Evolutionary conservation across 2,329 filamentous ascomycete species (phyloP).

Genomic region (Geosmithia morbida): DNA sequence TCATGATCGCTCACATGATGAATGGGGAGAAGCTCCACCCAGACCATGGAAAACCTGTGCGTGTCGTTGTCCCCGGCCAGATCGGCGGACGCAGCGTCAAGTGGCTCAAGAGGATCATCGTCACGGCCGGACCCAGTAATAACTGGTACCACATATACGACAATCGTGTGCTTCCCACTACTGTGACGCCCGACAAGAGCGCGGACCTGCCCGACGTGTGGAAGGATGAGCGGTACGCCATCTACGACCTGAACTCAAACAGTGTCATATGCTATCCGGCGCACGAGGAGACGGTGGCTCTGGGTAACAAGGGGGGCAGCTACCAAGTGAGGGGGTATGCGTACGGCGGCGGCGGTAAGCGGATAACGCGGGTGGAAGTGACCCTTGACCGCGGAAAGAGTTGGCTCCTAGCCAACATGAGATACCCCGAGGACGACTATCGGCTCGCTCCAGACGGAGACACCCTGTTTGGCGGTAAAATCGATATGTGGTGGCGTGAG

Average conservation of each 20-base stretch:
- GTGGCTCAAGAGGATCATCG: slow-evolving; percentile 70
- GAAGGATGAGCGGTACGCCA: slow-evolving; percentile 82
- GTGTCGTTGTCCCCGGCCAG: slow-evolving; percentile 76
- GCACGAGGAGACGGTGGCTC: slow-evolving; percentile 53
- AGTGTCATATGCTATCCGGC: slow-evolving; percentile 68
- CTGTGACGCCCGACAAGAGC: slow-evolving; percentile 68
- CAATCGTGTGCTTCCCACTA: slow-evolving; percentile 79
- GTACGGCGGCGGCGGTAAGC: slow-evolving; percentile 74
- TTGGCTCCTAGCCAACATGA: slow-evolving; percentile 64
- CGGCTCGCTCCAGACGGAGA: slow-evolving; percentile 43
- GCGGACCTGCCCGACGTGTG: slow-evolving; percentile 62
- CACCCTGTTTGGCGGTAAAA: slow-evolving; percentile 56
- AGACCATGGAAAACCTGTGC: slow-evolving; percentile 75
- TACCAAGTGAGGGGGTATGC: slow-evolving; percentile 72
- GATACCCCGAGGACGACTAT: slow-evolving; percentile 79
- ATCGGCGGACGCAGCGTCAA: slow-evolving; percentile 90
- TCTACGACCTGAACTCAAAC: slow-evolving; percentile 84
- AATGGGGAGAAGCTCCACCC: slow-evolving; percentile 70
- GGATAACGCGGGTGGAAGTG: slow-evolving; percentile 70
- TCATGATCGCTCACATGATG: slow-evolving; percentile 84
- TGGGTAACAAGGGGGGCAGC: slow-evolving; percentile 26
- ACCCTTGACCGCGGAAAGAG: slow-evolving; percentile 70
- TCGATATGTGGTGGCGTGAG: slow-evolving; percentile 75
- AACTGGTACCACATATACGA: slow-evolving; percentile 97
- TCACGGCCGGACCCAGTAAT: slow-evolving; percentile 67